Evolutionary conservation across 148 eudicot genomes (phyloP).

Genomic region (Camellia lanceoleosa): DNA sequence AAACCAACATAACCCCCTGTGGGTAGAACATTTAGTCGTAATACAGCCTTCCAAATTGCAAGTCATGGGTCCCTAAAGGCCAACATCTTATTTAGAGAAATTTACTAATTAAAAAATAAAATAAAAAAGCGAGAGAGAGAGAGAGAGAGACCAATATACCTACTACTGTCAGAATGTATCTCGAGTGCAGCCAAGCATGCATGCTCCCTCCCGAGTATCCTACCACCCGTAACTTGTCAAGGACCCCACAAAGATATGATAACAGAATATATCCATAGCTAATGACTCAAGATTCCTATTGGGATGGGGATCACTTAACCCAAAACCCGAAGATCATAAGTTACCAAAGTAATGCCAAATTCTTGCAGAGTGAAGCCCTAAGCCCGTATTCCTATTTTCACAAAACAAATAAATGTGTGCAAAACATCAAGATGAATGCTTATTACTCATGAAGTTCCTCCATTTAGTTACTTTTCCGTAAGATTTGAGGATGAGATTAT

Average conservation of each 20-base stretch:
- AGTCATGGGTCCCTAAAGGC: not conserved
- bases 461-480: not conserved
- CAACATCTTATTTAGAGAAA: not conserved
- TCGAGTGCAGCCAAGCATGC: constrained; percentile 78
- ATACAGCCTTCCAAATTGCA: not conserved
- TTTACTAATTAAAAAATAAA: not conserved
- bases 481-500: not conserved
- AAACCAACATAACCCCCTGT: not conserved
- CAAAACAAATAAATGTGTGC: not conserved
- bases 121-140: not conserved
- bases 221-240: constrained; percentile 66
- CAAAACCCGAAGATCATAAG: constrained; percentile 81
- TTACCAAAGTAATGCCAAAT: constrained; percentile 58
- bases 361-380: constrained; percentile 52
- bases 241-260: constrained; percentile 49
- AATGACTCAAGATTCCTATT: constrained; percentile 62
- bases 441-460: not conserved
- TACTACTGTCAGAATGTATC: constrained; percentile 66
- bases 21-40: not conserved
- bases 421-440: not conserved
- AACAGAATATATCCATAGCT: constrained; percentile 61
- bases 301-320: constrained; percentile 81
- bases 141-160: constrained; percentile 24
- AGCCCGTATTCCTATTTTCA: constrained; percentile 56
- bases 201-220: constrained; percentile 59